A percentile compares a stretch with the other conserved stretches of the same genome.
Evolutionary conservation across 1,284 basidiomycete genomes (phyloP).

Genomic region (Cutaneotrichosporon sp.): DNA sequence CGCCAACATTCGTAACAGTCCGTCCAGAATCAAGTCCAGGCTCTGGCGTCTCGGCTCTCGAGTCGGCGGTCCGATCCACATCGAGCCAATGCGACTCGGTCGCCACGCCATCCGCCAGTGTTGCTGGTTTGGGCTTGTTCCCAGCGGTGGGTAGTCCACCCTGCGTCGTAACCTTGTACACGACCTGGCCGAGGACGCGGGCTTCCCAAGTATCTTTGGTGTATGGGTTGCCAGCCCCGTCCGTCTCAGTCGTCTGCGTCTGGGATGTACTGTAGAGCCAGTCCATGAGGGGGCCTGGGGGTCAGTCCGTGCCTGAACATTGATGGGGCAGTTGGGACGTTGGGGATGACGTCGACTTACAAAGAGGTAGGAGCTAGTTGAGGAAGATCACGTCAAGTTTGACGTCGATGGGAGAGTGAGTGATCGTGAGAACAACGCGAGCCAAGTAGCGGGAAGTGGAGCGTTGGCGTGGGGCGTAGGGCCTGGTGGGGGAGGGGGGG

Average conservation of each 20-base stretch:
- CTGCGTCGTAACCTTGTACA: conserved; percentile 1
- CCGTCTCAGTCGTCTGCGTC: not conserved
- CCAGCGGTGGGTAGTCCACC: not conserved
- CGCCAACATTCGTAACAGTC: not conserved
- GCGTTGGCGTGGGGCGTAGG: no score
- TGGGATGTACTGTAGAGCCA: conserved; percentile 5
- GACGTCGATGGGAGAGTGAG: not conserved
- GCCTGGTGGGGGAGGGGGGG: no score
- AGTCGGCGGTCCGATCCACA: conserved; percentile 9
- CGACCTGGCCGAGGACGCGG: conserved; percentile 1
- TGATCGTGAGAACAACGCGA: not conserved
- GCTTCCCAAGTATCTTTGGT: conserved; percentile 7
- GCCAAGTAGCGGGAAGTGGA: no score
- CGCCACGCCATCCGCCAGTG: not conserved
- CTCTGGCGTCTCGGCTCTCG: not conserved
- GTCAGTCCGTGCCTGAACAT: not conserved
- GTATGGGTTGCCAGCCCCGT: not conserved
- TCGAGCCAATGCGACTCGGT: conserved; percentile 8
- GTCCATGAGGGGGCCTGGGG: not conserved
- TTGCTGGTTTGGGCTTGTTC: not conserved
- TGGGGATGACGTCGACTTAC: no score
- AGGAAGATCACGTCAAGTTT: no score
- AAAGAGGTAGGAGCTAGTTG: no score
- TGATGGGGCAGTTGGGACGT: no score
- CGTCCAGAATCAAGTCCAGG: not conserved